phyloP scores from a whole-genome alignment of 2,329 filamentous ascomycete species.

The Pseudogymnoascus sp. region DNA sequence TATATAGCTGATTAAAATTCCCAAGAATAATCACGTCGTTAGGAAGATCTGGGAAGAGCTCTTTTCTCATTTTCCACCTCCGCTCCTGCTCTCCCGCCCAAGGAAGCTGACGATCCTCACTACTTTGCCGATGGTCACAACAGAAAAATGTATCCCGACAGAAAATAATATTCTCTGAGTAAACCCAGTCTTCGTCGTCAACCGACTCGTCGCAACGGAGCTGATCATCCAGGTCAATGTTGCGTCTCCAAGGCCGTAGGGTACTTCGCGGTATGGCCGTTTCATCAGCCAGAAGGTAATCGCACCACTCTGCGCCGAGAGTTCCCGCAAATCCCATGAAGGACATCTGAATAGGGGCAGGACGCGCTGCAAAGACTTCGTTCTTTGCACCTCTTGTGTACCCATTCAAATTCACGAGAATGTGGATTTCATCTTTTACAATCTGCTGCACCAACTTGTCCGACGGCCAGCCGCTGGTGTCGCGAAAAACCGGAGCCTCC shows the following conservation, averaged over 20 bases:
- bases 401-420: constrained; percentile 94
- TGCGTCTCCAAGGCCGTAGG: constrained; percentile 69
- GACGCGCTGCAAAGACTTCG: constrained; percentile 90
- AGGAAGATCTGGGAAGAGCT: constrained; percentile 73
- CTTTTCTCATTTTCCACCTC: constrained; percentile 87
- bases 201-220: constrained; percentile 50
- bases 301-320: constrained; percentile 94
- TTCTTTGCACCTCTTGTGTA: constrained; percentile 96
- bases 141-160: constrained; percentile 96
- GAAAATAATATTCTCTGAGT: constrained; percentile 94
- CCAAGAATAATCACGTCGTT: constrained; percentile 86
- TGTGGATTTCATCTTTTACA: constrained; percentile 78
- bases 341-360: constrained; percentile 95
- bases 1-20: constrained; percentile 98
- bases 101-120: constrained; percentile 53
- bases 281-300: constrained; percentile 87
- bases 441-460: constrained; percentile 83
- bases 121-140: constrained; percentile 91
- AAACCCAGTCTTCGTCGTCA: constrained; percentile 75
- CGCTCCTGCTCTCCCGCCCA: constrained; percentile 79
- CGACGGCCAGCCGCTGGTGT: constrained; percentile 78
- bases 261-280: constrained; percentile 78
- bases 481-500: constrained; percentile 83
- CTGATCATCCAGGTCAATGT: constrained; percentile 65
- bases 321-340: constrained; percentile 99